Conservation (phyloP, 1,284 basidiomycete species). For the Trametes versicolor region DNA sequence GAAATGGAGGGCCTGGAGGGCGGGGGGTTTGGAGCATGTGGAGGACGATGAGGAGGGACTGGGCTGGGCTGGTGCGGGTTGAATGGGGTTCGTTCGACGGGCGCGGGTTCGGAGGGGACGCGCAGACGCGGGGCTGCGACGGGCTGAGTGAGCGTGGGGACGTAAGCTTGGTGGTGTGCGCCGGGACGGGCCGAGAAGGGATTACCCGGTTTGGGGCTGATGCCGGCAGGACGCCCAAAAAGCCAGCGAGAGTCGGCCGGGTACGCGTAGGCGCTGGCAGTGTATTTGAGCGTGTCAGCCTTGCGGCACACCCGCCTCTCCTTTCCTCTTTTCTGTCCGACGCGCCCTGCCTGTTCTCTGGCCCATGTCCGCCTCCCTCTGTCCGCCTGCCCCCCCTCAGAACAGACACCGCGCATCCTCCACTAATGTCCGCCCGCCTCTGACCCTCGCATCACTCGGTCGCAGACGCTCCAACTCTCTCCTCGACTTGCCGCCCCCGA, state of each 20-base stretch:
- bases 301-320: slow-evolving; percentile 8
- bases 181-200: slow-evolving; percentile 26
- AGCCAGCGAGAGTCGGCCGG: background rate
- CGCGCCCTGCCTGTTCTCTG: slow-evolving; percentile 3
- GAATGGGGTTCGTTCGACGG: background rate
- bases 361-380: slow-evolving; percentile 34
- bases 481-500: slow-evolving; percentile 45
- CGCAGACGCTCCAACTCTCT: slow-evolving; percentile 58
- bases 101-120: slow-evolving; percentile 2
- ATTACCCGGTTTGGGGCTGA: slow-evolving; percentile 19
- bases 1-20: background rate
- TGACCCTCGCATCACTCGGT: slow-evolving; percentile 63
- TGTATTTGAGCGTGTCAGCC: slow-evolving; percentile 29
- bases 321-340: slow-evolving; percentile 24
- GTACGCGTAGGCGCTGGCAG: slow-evolving; percentile 26
- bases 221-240: slow-evolving; percentile 14
- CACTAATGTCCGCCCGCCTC: slow-evolving; percentile 63
- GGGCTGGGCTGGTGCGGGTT: slow-evolving; percentile 8
- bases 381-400: slow-evolving; percentile 47
- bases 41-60: background rate
- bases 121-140: background rate
- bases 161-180: slow-evolving; percentile 27
- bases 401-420: slow-evolving; percentile 68
- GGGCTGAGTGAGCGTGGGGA: slow-evolving; percentile 16
- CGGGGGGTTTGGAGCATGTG: background rate